Conservation (phyloP, 371 early-diverging fungal species). For the Mucor lusitanicus region DNA sequence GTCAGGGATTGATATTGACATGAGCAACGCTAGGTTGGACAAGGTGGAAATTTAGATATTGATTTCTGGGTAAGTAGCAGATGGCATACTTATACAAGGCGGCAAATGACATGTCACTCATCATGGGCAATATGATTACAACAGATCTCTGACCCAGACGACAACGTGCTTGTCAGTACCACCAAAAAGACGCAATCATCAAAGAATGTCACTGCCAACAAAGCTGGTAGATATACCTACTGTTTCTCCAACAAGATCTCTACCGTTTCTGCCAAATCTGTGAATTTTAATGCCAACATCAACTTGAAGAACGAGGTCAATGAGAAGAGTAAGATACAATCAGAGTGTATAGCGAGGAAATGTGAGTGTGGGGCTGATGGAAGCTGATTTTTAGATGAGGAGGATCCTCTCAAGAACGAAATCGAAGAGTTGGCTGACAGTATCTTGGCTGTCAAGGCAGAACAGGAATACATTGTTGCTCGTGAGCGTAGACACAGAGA, state of each 20-base stretch:
- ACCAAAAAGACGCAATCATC: constrained; percentile 52
- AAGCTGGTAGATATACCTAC: constrained; percentile 65
- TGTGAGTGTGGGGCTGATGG: background rate
- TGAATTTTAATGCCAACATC: constrained; percentile 55
- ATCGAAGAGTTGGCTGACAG: constrained; percentile 68
- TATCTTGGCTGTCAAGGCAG: constrained; percentile 67
- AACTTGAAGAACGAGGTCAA: constrained; percentile 26
- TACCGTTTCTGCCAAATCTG: constrained; percentile 51
- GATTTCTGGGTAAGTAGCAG: constrained; percentile 55
- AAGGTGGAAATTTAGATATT: constrained; percentile 68
- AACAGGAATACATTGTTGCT: constrained; percentile 73
- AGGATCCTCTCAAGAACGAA: constrained; percentile 67
- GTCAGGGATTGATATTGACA: background rate
- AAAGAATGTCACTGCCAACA: constrained; percentile 56
- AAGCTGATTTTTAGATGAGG: constrained; percentile 32
- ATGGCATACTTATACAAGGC: background rate
- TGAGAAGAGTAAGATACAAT: constrained; percentile 26
- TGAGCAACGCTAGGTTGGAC: constrained; percentile 51
- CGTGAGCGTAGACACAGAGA: constrained; percentile 73
- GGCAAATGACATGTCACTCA: background rate
- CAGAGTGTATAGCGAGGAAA: background rate
- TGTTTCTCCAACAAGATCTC: constrained; percentile 75
- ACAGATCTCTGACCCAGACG: constrained; percentile 61
- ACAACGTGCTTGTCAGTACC: constrained; percentile 46
- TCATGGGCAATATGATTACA: constrained; percentile 14